Evolutionary conservation across 1,284 basidiomycete genomes (phyloP).

Genomic region (Moesziomyces aphidis): DNA sequence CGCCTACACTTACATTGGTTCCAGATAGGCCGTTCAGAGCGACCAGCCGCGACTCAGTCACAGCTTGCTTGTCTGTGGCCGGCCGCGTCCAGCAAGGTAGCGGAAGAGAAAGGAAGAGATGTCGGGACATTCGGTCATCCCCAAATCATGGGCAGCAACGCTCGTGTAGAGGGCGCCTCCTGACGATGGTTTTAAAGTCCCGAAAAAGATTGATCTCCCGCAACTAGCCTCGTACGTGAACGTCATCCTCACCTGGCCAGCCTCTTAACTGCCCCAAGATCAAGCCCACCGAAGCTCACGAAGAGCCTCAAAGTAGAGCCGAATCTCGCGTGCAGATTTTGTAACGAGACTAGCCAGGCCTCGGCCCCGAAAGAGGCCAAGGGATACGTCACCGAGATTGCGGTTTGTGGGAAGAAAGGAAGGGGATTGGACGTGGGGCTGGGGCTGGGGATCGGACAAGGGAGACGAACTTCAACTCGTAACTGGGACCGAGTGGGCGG

Average conservation of each 20-base stretch:
- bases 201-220: slow-evolving; percentile 38
- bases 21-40: background rate
- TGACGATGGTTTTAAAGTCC: slow-evolving; percentile 58
- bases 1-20: slow-evolving; percentile 23
- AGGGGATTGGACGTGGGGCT: background rate
- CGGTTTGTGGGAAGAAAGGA: slow-evolving; percentile 16
- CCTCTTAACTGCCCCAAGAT: slow-evolving; percentile 36
- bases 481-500: no score
- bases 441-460: background rate
- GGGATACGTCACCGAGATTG: slow-evolving; percentile 36
- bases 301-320: slow-evolving; percentile 48
- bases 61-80: background rate
- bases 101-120: slow-evolving; percentile 7
- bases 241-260: slow-evolving; percentile 26
- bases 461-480: no score
- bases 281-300: slow-evolving; percentile 46
- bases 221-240: slow-evolving; percentile 27
- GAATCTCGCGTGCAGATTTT: slow-evolving; percentile 29
- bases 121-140: slow-evolving; percentile 56
- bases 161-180: slow-evolving; percentile 47
- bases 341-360: slow-evolving; percentile 32
- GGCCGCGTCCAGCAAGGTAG: background rate
- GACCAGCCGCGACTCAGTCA: background rate
- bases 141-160: slow-evolving; percentile 52
- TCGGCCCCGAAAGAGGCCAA: slow-evolving; percentile 17